Base-by-base conservation (phyloP, 2,329 filamentous ascomycete species). In the Diaporthe ilicicola region DNA sequence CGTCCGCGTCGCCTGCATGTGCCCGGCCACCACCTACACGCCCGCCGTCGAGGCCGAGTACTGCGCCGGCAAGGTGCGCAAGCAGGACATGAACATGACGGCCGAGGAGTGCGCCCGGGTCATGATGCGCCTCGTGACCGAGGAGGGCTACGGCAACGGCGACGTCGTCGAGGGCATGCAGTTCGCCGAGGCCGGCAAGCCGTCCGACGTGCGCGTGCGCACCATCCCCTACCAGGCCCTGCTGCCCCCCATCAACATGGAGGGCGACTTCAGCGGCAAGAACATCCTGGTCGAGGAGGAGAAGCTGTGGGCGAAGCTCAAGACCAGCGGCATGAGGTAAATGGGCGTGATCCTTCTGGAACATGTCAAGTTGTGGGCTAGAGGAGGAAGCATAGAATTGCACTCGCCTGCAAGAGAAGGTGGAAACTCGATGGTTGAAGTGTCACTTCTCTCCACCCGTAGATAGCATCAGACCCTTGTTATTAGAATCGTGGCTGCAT, bases 251-350 rank as follows among this genome's bases (percentile, higher is more conserved):
- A 67, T 70, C 13, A 50, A 72, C 34, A 44, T 70, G 51, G 69
- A 70, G 37, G 70, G 68, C 0, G 73, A 73, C 8, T 73, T 73
- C 59, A 71, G 68, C 22, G 73, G 71, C 6, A 74, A 73, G 56
- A 74, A 74, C 51, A 74, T 74, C 66, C 46, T 72, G 32, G 54
- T 51, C 17, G 73, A 70, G 48, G 73, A 74, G 61, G 73, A 74
- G 55, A 71, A 72, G 66, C 19, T 74, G 10, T 74, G 65, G 64
- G 71, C 69, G 22, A 55, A 72, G 34, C 67, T 74, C 8, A 71
- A 73, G 59, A 64, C 42, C 9, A 73, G 71, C 51, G 73, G 73
- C n/a, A 55, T 74, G 54, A 62, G 29, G 42, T 22, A 13, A 13
- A 2, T 44, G n/a, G 46, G 7, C 1, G 2, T 3, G 9, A 10